Evolutionary conservation across 345 rosid genomes (phyloP).

Genomic region (Citropsis articulata): DNA sequence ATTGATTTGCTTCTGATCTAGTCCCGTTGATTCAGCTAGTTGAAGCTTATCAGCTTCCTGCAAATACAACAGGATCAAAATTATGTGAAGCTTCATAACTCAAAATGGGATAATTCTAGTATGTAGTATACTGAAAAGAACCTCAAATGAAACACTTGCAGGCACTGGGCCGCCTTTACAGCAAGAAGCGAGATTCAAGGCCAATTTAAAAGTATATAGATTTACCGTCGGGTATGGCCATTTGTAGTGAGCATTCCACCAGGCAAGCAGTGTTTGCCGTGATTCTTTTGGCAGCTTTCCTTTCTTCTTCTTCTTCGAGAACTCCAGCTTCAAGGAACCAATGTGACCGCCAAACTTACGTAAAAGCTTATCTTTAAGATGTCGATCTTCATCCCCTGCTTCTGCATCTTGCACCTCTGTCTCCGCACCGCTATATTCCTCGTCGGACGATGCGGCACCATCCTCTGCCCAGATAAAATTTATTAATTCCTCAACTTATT

Average conservation of each 20-base stretch:
- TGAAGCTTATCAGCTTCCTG: slow-evolving; percentile 74
- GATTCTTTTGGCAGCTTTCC: slow-evolving; percentile 85
- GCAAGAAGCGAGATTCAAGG: too few relatives aligned
- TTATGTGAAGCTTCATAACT: too few relatives aligned
- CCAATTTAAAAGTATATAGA: background rate
- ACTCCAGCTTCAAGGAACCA: slow-evolving; percentile 68
- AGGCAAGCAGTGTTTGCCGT: slow-evolving; percentile 60
- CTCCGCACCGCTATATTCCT: slow-evolving; percentile 63
- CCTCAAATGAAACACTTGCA: too few relatives aligned
- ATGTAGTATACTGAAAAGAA: too few relatives aligned
- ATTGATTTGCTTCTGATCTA: slow-evolving; percentile 85
- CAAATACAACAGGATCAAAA: background rate
- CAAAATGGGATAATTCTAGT: too few relatives aligned
- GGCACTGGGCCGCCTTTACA: too few relatives aligned
- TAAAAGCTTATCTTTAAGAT: slow-evolving; percentile 61
- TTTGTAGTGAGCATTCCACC: slow-evolving; percentile 78
- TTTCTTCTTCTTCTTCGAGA: slow-evolving; percentile 82
- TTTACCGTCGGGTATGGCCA: slow-evolving; percentile 91
- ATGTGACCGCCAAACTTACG: slow-evolving; percentile 70
- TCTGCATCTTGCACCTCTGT: slow-evolving; percentile 41
- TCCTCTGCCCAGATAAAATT: slow-evolving; percentile 37
- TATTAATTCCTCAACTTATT: too few relatives aligned
- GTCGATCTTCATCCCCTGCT: slow-evolving; percentile 48
- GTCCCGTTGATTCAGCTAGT: slow-evolving; percentile 67
- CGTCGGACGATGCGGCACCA: slow-evolving; percentile 62